Evolutionary conservation across 352 stramenopile genomes (phyloP), one percentile per base, ranked within the genome.

Genomic region (Blastocystis hominis): DNA sequence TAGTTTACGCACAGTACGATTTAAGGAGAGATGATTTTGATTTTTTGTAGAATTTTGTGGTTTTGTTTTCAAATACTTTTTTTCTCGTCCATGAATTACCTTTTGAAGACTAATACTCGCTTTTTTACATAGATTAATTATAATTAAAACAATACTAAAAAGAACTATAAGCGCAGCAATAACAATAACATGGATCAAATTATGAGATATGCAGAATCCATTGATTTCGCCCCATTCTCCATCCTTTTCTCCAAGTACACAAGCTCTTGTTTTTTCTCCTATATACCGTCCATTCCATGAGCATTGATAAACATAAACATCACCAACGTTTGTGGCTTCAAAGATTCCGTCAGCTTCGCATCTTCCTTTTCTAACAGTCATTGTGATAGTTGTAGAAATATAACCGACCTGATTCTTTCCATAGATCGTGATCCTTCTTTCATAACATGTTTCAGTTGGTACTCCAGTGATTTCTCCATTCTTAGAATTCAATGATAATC

Each of bases 271-370:
- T 53, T 66, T 46, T 24, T 46, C 68, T 20, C 72, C 72, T 36
- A 84, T 50, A 66, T 66, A 84, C 15, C 53, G 64, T 10, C 72
- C 72, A 20, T 84, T 46, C 20, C 9, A 6, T 10, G 72, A 64
- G 55, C 72, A 84, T 24, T 68, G 4, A 24, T 84, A 68, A 15
- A 66, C 50, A 13, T 46, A 46, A 9, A 50, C 30, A 13, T 66
- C 72, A 7, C 54, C 72, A 4, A 84, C 72, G 7, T 3, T 10
- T 3, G 72, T 84, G 2, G 2, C 20, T 24, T 9, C 20, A 50
- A 84, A 84, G 17, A 69, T 24, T 36, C 72, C 72, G 9, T 84
- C 72, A 15, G 72, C n/a, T 15, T 13, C 9, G n/a, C 72, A 84
- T 0, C n/a, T 36, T 3, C 72, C 72, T 6, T 84, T 68, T 17